phyloP scores from a whole-genome alignment of 2,329 filamentous ascomycete genomes.

The Neocatenulostroma microsporum region DNA sequence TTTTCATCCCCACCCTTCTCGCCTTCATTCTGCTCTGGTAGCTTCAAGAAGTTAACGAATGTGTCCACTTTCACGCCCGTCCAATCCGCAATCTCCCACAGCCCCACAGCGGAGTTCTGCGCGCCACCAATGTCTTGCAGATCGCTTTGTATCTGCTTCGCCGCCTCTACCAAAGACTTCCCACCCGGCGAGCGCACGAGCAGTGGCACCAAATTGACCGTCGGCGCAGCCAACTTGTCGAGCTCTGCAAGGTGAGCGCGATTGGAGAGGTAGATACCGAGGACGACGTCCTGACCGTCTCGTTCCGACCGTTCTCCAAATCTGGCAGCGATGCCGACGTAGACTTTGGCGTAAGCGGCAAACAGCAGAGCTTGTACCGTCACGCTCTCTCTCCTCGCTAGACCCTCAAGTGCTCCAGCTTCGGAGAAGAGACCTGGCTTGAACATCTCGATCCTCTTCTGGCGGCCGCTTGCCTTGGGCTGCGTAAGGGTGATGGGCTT shows the following conservation, averaged over 20 bases:
- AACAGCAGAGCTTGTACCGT: conserved; percentile 69
- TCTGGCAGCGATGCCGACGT: conserved; percentile 26
- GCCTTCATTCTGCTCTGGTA: conserved; percentile 33
- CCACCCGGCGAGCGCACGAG: conserved; percentile 39
- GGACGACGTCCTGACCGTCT: conserved; percentile 42
- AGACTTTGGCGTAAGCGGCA: conserved; percentile 56
- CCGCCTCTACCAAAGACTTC: conserved; percentile 42
- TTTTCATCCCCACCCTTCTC: conserved; percentile 4
- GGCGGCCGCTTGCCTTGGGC: conserved; percentile 13
- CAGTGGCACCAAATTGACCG: conserved; percentile 71
- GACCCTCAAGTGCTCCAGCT: conserved; percentile 34
- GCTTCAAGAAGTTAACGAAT: conserved; percentile 73
- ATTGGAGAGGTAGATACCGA: conserved; percentile 82
- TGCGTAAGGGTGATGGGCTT: conserved; percentile 14
- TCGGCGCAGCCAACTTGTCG: conserved; percentile 54
- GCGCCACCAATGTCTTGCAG: conserved; percentile 52
- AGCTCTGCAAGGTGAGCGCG: conserved; percentile 49
- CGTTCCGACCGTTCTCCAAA: neutral
- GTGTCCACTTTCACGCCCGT: conserved; percentile 62
- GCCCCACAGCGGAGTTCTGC: conserved; percentile 50
- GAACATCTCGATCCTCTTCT: conserved; percentile 38
- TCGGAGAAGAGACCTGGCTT: conserved; percentile 41
- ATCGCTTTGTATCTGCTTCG: conserved; percentile 59
- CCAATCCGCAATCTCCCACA: conserved; percentile 68
- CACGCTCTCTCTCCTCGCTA: conserved; percentile 48